A percentile compares a stretch with the other conserved stretches of the same genome.
These are phyloP conservation scores for Leccinum fuscescens DNA, from an alignment of 1,284 basidiomycete genomes.

Conservation along the genomic window DNA sequence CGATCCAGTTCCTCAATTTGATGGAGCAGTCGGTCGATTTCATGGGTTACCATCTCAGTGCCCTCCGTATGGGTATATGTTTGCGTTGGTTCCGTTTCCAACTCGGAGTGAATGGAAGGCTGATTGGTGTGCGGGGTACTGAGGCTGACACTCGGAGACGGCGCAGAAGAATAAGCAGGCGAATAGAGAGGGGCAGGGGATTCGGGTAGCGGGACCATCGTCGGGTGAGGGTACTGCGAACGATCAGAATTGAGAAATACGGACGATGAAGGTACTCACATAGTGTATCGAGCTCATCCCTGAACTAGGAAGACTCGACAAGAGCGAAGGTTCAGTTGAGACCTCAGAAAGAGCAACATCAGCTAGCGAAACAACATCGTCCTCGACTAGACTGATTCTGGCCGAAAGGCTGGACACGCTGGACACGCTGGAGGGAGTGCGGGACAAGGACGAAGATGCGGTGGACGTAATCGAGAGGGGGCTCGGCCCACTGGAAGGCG, in stretches of 20 bases:
- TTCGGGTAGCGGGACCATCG: conserved; percentile 37
- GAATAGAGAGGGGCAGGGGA: conserved; percentile 32
- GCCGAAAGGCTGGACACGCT: conserved; percentile 40
- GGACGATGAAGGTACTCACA: conserved; percentile 32
- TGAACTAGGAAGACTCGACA: conserved; percentile 38
- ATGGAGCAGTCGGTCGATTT: conserved; percentile 64
- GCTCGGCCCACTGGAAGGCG: conserved; percentile 32
- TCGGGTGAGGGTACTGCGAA: conserved; percentile 29
- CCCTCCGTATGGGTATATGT: conserved; percentile 19
- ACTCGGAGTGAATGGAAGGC: conserved; percentile 54
- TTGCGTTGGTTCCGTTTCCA: conserved; percentile 47
- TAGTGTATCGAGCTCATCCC: conserved; percentile 32
- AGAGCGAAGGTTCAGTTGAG: conserved; percentile 56
- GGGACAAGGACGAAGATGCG: conserved; percentile 39
- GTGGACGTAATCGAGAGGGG: conserved; percentile 26
- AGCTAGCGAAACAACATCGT: conserved; percentile 32
- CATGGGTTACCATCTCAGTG: conserved; percentile 52
- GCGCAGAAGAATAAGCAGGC: conserved; percentile 28
- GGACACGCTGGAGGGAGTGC: conserved; percentile 37
- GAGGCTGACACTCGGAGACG: conserved; percentile 56
- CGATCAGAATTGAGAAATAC: conserved; percentile 3
- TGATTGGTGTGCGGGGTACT: conserved; percentile 60
- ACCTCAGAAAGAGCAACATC: conserved; percentile 33
- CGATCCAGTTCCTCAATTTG: conserved; percentile 63
- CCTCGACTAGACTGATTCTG: conserved; percentile 27